These are phyloP conservation scores for Microdochium paspali DNA, from an alignment of 2,329 filamentous ascomycete genomes.

Conservation along the genomic window DNA sequence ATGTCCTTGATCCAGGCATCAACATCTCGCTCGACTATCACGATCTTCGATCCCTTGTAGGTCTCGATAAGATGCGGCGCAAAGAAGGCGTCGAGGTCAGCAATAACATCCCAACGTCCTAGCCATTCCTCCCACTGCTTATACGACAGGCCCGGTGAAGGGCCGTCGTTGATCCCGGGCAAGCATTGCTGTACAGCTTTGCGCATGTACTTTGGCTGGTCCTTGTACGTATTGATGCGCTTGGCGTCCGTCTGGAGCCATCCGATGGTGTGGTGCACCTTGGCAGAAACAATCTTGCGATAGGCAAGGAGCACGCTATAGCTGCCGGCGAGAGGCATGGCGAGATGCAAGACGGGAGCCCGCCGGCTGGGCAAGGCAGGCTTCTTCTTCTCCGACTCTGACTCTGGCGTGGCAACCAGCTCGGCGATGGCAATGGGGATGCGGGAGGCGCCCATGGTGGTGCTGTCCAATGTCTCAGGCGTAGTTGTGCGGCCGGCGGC, in stretches of 20 bases:
- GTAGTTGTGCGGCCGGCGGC: neutral
- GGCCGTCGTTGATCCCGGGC: neutral
- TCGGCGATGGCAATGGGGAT: neutral
- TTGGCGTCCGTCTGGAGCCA: neutral
- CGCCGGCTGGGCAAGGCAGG: neutral
- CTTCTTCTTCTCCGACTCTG: neutral
- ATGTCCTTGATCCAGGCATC: slow-evolving; percentile 12
- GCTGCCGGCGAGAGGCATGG: neutral
- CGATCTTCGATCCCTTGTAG: slow-evolving; percentile 12
- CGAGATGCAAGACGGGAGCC: neutral
- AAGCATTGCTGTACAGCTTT: neutral
- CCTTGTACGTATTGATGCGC: neutral
- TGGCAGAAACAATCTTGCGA: neutral
- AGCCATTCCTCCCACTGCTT: slow-evolving; percentile 7
- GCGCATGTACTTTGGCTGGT: neutral
- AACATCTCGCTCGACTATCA: slow-evolving; percentile 12
- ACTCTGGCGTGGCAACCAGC: neutral
- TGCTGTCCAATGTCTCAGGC: neutral
- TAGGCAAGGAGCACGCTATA: neutral
- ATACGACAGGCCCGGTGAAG: neutral
- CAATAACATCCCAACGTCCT: slow-evolving; percentile 8
- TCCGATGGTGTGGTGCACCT: neutral
- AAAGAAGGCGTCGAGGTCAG: slow-evolving; percentile 10
- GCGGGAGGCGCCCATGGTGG: neutral
- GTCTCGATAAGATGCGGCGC: slow-evolving; percentile 7